Conservation (phyloP, 2,329 filamentous ascomycete genomes). For the Trichoderma atroviride region DNA sequence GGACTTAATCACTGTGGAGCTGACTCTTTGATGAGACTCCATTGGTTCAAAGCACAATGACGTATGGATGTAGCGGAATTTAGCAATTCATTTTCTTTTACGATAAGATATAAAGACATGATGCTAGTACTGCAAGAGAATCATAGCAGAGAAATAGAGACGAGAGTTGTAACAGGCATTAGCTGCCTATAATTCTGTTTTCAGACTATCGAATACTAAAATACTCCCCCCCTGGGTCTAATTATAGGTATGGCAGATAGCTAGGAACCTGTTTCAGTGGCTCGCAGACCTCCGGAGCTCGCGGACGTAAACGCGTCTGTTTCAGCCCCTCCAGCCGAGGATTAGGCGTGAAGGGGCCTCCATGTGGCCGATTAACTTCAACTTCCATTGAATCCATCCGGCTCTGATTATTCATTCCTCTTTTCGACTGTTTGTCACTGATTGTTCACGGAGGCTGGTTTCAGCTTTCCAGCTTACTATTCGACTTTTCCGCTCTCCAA, state of each 20-base stretch:
- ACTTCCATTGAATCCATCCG: background rate
- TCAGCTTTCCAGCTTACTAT: background rate
- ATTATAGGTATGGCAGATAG: background rate
- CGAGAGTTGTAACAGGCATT: background rate
- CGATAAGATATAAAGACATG: background rate
- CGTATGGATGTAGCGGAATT: background rate
- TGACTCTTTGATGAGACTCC: background rate
- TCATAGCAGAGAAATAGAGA: background rate
- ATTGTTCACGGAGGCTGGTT: background rate
- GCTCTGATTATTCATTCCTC: background rate
- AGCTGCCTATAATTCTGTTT: background rate
- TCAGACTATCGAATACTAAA: background rate
- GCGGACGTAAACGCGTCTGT: background rate
- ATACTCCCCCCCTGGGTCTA: background rate
- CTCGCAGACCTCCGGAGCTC: background rate
- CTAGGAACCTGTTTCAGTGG: background rate
- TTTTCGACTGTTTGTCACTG: background rate
- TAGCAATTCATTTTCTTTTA: background rate
- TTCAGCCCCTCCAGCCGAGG: conserved; percentile 16
- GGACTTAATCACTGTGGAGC: background rate
- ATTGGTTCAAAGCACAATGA: conserved; percentile 9
- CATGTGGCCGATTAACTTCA: background rate
- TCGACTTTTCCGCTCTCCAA: background rate
- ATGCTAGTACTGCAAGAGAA: too few species aligned
- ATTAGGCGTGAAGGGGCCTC: conserved; percentile 21